Conservation (phyloP, 1,139 yeast species). For the Saccharomyces hybrid region DNA sequence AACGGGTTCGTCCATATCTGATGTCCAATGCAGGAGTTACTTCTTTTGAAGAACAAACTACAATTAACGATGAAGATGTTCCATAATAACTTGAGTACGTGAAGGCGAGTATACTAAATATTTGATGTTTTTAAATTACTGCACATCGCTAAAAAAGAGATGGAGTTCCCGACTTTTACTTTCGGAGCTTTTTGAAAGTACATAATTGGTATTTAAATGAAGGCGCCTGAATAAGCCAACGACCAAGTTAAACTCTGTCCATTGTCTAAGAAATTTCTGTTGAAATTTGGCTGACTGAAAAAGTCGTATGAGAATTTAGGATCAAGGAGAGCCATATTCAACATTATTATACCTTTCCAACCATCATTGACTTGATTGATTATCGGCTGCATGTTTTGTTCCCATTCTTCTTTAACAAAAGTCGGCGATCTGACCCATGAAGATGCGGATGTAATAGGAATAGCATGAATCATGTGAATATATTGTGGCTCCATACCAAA, state of each 20-base stretch:
- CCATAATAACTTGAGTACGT: too few relatives aligned
- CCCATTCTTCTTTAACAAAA: constrained; percentile 81
- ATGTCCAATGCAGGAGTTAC: too few relatives aligned
- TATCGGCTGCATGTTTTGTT: constrained; percentile 40
- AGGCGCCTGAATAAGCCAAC: constrained; percentile 62
- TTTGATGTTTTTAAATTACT: too few relatives aligned
- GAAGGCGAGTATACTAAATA: too few relatives aligned
- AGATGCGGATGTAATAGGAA: constrained; percentile 83
- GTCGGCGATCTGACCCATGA: constrained; percentile 61
- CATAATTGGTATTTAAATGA: constrained; percentile 3
- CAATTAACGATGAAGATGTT: too few relatives aligned
- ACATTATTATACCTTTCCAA: constrained; percentile 79
- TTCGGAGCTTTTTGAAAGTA: too few relatives aligned
- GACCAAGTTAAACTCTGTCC: constrained; percentile 94
- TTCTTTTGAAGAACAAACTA: too few relatives aligned
- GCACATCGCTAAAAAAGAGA: too few relatives aligned
- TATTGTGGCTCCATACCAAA: constrained; percentile 72
- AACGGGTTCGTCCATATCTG: too few relatives aligned
- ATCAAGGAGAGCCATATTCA: constrained; percentile 72
- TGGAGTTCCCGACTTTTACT: too few relatives aligned
- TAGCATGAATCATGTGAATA: constrained; percentile 93
- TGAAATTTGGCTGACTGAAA: constrained; percentile 49
- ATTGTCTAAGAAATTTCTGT: constrained; percentile 55
- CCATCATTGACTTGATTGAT: constrained; percentile 58
- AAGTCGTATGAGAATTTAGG: constrained; percentile 60